Base-by-base conservation (phyloP, 2,329 filamentous ascomycete genomes). In the Aspergillus glaucus region DNA sequence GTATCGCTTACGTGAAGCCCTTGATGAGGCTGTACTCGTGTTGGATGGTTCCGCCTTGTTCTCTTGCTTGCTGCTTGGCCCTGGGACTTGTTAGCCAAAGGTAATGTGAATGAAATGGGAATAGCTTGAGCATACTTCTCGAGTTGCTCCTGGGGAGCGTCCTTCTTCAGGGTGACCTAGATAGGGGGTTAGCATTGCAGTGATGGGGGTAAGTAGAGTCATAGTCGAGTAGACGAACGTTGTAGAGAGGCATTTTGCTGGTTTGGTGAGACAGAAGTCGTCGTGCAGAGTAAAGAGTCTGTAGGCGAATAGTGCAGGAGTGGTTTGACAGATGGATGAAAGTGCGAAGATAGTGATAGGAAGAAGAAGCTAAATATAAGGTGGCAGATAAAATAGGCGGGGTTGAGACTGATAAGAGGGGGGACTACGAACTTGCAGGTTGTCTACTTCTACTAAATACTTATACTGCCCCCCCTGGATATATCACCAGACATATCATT, bases 11-110 rank as follows among this genome's bases (percentile, higher is more conserved):
- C 92, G 87, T 85, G 76, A 96, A 96, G 50, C 86, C 91, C 76
- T 92, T 94, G 79, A 95, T 90, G 61, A 95, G 73, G 52, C 74
- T 85, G 77, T 88, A 95, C 68, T 93, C 87, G 60, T 93, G 84
- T 48, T 75, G 81, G 73, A 97, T 93, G 70, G 81, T 82, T 66
- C 90, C 92, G 64, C 92, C 92, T 22, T 22, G 66, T 92, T 82
- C 79, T 51, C 68, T 73, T 59, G 84, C 87, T 50, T 84, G 74
- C 67, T 91, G 74, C 82, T 95, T 95, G 52, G 87, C 86, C 46
- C 87, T 90, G 61, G 22, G 30, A 12, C 43, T 22, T 15, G 26
- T 63, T 43, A 64, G 52, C 37, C 26, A 32, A 19, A 9, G 37
- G 12, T 19, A 15, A 40, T 26, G 32, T 28, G 22, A 21, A 30